Base-by-base conservation (phyloP, 345 rosid species). In the Salix suchowensis region DNA sequence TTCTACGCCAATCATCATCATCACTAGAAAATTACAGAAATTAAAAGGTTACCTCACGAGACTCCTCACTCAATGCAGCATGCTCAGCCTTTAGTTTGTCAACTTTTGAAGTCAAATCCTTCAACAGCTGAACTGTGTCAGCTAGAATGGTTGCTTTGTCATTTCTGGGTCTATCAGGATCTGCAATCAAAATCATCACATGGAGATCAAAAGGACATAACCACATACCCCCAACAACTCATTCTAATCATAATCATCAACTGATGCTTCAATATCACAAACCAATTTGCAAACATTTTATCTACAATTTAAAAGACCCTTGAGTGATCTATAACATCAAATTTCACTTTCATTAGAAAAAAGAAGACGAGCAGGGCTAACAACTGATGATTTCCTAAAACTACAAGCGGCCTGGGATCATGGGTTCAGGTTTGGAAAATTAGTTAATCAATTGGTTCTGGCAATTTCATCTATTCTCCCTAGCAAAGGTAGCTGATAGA, bases 121-220 rank as follows among this genome's bases (percentile, higher is more conserved):
- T 94, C 81, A 94, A 71, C 84, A 94, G 73, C 84, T 89, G 98
- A 77, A 94, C 64, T 2, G 97, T 88, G 80, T 94, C 97, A 30
- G 91, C 77, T 70, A 94, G 78, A 80, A 92, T 92, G 11, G 97
- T 91, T 30, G 88, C 97, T 85, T 94, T 94, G 70, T 94, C 98
- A 79, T 94, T 89, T 84, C 87, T 94, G 48, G 98, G 94, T 83
- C 97, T 85, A 71, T 90, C 94, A 6, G 97, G 97, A 86, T 94
- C 98, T 94, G 82, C 73, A 79, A 71, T 36, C 44, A 70, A 60
- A 79, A 70, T 71, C 40, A 24, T 11, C 79, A 67, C 30, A 65
- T 34, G 62, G 65, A 54, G 40, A 71, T 23, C 9, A 26, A 54
- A 74, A 70, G 21, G 18, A 46, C 16, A 60, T 13, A 65, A 44